phyloP scores from a whole-genome alignment of 805 yeast genomes.

The Jamesozyma jinghongensis region DNA sequence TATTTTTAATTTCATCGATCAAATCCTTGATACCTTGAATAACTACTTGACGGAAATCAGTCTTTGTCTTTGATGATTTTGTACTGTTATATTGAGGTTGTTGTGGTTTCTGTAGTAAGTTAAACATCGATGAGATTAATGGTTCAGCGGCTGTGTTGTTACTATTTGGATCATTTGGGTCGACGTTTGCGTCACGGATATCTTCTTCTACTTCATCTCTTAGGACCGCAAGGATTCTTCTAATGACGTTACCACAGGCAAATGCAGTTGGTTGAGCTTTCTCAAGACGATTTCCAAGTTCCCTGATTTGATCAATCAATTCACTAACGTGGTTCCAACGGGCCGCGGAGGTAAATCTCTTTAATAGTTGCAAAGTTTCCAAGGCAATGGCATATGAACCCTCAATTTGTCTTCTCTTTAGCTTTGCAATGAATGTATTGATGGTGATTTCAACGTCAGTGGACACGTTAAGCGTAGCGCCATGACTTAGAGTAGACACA shows the following conservation, averaged over 20 bases:
- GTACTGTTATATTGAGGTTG: constrained; percentile 12
- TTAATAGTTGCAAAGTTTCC: constrained; percentile 76
- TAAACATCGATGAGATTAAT: constrained; percentile 78
- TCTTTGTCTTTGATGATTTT: constrained; percentile 10
- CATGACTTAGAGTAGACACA: constrained; percentile 3
- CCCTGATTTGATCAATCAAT: constrained; percentile 60
- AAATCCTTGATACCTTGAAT: constrained; percentile 90
- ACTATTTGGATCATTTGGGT: neutral
- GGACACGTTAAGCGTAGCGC: constrained; percentile 2
- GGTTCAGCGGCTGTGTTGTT: constrained; percentile 32
- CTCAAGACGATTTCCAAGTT: constrained; percentile 59
- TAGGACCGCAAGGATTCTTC: constrained; percentile 78
- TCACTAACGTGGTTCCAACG: constrained; percentile 78
- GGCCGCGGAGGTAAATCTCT: constrained; percentile 81
- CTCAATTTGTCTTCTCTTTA: constrained; percentile 74
- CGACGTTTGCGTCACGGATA: constrained; percentile 17
- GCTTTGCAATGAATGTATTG: constrained; percentile 40
- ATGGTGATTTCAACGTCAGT: constrained; percentile 34
- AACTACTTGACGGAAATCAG: constrained; percentile 71
- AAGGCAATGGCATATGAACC: constrained; percentile 80
- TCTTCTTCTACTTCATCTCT: constrained; percentile 73
- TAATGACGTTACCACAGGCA: constrained; percentile 80
- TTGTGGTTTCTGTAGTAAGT: constrained; percentile 53
- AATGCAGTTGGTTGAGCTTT: constrained; percentile 85
- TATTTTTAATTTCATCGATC: constrained; percentile 81